phyloP scores from a whole-genome alignment of 2,329 filamentous ascomycete species.

The Fusarium sp. region DNA sequence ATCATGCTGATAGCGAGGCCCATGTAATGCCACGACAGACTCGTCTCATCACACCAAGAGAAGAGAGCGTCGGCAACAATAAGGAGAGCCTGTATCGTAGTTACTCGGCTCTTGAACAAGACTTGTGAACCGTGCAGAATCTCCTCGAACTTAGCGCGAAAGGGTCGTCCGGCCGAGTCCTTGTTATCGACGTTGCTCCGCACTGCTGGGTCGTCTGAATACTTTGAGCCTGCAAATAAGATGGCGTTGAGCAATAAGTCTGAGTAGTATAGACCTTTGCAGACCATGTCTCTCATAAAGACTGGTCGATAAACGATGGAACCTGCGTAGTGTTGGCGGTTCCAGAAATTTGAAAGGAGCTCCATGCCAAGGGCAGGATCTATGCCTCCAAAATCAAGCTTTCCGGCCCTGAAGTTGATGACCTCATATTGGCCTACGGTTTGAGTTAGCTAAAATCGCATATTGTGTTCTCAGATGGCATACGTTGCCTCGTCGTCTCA shows the following conservation, averaged over 20 bases:
- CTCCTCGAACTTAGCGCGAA: slow-evolving; percentile 13
- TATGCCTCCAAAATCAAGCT: not conserved
- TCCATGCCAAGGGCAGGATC: slow-evolving; percentile 63
- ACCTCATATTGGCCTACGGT: not conserved
- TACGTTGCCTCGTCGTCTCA: slow-evolving; percentile 31
- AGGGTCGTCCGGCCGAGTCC: slow-evolving; percentile 1
- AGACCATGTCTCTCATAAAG: slow-evolving; percentile 66
- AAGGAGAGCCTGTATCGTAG: slow-evolving; percentile 12
- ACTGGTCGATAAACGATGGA: slow-evolving; percentile 62
- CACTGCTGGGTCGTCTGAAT: not conserved
- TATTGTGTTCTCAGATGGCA: fast-evolving
- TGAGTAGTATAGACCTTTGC: slow-evolving; percentile 67
- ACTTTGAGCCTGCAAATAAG: slow-evolving; percentile 51
- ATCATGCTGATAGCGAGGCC: slow-evolving; percentile 24
- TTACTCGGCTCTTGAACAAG: slow-evolving; percentile 7
- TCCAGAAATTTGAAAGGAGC: slow-evolving; percentile 64
- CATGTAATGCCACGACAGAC: slow-evolving; percentile 23
- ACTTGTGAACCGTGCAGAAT: not conserved
- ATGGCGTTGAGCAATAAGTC: slow-evolving; percentile 68
- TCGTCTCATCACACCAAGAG: slow-evolving; percentile 18
- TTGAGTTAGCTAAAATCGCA: slow-evolving; percentile 19
- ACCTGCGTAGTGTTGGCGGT: slow-evolving; percentile 61
- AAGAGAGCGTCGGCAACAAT: not conserved
- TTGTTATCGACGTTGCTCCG: not conserved
- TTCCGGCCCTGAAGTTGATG: slow-evolving; percentile 7